phyloP scores from a whole-genome alignment of 2,329 filamentous ascomycete genomes.

The Blastomyces percursus region DNA sequence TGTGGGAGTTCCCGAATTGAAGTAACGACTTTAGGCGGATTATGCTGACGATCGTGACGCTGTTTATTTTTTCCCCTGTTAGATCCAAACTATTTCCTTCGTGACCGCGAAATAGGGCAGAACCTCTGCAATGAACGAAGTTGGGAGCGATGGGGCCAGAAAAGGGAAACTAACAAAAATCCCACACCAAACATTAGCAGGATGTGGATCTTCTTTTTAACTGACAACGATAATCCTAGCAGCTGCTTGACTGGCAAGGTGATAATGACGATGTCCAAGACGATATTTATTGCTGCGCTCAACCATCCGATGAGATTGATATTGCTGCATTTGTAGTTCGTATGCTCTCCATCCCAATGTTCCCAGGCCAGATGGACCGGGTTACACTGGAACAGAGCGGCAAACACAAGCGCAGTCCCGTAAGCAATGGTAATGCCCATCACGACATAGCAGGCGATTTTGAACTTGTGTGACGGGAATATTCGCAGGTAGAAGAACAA shows the following conservation, averaged over 20 bases:
- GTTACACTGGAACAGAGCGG: slow-evolving; percentile 20
- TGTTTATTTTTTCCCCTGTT: not conserved
- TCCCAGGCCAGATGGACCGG: slow-evolving; percentile 22
- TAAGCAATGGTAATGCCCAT: slow-evolving; percentile 18
- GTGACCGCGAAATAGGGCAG: not conserved
- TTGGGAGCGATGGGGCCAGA: not conserved
- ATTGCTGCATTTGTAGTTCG: not conserved
- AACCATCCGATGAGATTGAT: slow-evolving; percentile 3
- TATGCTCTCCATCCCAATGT: slow-evolving; percentile 1
- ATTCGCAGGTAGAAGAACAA: slow-evolving; percentile 24
- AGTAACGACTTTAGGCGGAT: not conserved
- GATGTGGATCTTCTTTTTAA: slow-evolving; percentile 2
- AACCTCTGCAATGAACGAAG: too few species aligned
- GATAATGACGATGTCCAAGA: slow-evolving; percentile 2
- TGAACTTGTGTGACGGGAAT: slow-evolving; percentile 19
- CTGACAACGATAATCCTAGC: not conserved
- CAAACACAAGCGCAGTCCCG: slow-evolving; percentile 20
- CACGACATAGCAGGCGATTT: not conserved
- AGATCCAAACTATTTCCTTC: not conserved
- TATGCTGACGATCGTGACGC: slow-evolving; percentile 1
- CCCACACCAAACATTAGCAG: slow-evolving; percentile 1
- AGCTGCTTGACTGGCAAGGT: not conserved
- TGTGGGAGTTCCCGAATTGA: not conserved
- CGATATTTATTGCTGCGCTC: not conserved
- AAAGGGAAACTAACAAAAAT: slow-evolving; percentile 2